Conservation (phyloP, 768 basidiomycete genomes). For the Gelatoporia subvermispora region DNA sequence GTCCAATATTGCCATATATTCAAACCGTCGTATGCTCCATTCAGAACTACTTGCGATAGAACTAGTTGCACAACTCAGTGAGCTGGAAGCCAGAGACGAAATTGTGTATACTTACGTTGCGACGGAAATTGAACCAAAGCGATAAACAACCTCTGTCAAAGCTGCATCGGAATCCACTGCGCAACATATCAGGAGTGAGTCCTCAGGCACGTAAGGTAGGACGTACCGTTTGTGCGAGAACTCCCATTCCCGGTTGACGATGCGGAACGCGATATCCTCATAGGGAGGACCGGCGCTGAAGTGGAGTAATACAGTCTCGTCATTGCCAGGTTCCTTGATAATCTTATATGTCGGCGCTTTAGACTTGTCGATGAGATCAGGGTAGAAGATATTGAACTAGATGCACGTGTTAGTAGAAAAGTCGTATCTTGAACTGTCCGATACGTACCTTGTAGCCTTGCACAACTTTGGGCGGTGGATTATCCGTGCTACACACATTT, state of each 20-base stretch:
- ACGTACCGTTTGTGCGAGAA: conserved; percentile 90
- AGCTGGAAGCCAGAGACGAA: conserved; percentile 7
- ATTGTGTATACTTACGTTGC: conserved; percentile 60
- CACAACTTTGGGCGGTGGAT: conserved; percentile 98
- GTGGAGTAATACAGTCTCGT: conserved; percentile 88
- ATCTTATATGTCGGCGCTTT: conserved; percentile 97
- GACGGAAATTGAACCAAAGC: conserved; percentile 93
- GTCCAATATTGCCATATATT: not conserved
- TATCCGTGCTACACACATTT: conserved; percentile 67
- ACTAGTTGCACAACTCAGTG: conserved; percentile 38
- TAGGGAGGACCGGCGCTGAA: conserved; percentile 98
- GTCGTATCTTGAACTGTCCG: conserved; percentile 10
- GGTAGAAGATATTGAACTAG: conserved; percentile 96
- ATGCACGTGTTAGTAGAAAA: not conserved
- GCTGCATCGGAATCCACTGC: conserved; percentile 90
- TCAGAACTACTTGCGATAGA: conserved; percentile 64
- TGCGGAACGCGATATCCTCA: conserved; percentile 97
- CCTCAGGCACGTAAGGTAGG: not conserved
- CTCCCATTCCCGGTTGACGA: conserved; percentile 98
- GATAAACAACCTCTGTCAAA: conserved; percentile 97
- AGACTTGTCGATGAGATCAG: conserved; percentile 96
- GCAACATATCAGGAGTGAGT: not conserved
- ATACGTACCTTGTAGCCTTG: conserved; percentile 87
- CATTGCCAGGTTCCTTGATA: conserved; percentile 89
- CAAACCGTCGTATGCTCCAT: not conserved